A percentile compares a stretch with the other conserved stretches of the same genome.
Conservation (phyloP, 495 filamentous ascomycete genomes). For the Chaetomium fimeti region DNA sequence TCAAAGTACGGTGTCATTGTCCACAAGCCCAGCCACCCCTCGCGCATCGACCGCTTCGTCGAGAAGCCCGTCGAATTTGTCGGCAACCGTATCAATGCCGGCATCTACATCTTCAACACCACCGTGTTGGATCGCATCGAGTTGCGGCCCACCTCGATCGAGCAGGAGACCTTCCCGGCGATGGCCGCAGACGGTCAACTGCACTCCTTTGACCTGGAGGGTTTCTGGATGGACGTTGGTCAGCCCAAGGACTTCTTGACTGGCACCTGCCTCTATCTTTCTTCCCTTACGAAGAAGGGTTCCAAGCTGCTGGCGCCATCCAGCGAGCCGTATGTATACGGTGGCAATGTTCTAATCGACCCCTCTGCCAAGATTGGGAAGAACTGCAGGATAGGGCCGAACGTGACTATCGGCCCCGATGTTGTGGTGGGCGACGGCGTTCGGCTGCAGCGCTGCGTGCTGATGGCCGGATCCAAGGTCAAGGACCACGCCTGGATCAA, state of each 20-base stretch:
- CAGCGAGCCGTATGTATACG: conserved; percentile 79
- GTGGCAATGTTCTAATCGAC: conserved; percentile 96
- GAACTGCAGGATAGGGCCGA: conserved; percentile 97
- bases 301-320: conserved; percentile 78
- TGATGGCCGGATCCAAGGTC: conserved; percentile 85
- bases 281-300: conserved; percentile 87
- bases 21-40: conserved; percentile 89
- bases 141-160: conserved; percentile 96
- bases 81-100: conserved; percentile 98
- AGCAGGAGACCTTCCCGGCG: conserved; percentile 98
- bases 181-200: conserved; percentile 88
- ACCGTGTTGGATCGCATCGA: conserved; percentile 89
- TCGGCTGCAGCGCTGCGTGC: conserved; percentile 87
- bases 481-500: conserved; percentile 99
- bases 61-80: conserved; percentile 99
- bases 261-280: conserved; percentile 95
- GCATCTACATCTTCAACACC: conserved; percentile 98
- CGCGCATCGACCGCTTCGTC: conserved; percentile 96
- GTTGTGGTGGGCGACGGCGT: conserved; percentile 96
- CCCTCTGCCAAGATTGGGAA: conserved; percentile 94
- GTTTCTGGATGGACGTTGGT: conserved; percentile 99
- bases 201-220: conserved; percentile 97
- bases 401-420: conserved; percentile 94
- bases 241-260: conserved; percentile 98
- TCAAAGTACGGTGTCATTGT: conserved; percentile 99